Conservation (phyloP, 768 basidiomycete genomes). For the Phanerochaete sordida region DNA sequence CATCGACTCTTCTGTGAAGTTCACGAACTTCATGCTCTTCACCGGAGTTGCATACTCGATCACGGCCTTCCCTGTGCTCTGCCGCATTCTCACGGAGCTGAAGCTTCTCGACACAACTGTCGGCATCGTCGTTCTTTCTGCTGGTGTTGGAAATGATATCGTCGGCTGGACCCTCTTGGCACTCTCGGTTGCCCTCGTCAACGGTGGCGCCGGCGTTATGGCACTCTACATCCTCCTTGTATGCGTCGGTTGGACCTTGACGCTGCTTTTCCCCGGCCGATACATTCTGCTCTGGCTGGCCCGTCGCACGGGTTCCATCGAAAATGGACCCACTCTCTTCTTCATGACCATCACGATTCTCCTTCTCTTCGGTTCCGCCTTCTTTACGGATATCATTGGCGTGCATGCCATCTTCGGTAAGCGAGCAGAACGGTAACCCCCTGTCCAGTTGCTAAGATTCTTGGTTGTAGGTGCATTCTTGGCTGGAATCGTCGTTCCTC, state of each 20-base stretch:
- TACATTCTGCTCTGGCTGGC: conserved; percentile 68
- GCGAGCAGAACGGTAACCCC: conserved; percentile 3
- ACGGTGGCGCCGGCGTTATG: conserved; percentile 76
- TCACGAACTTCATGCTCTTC: conserved; percentile 93
- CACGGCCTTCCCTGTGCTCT: conserved; percentile 83
- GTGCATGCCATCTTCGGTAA: conserved; percentile 88
- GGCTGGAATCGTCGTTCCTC: conserved; percentile 77
- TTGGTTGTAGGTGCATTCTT: conserved; percentile 67
- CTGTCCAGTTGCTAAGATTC: neutral
- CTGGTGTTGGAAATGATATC: conserved; percentile 88
- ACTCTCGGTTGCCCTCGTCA: conserved; percentile 88
- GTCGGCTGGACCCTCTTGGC: conserved; percentile 80
- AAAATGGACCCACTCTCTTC: conserved; percentile 80
- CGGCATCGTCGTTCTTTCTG: conserved; percentile 88
- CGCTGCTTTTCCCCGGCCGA: conserved; percentile 69
- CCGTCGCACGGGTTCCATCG: conserved; percentile 69
- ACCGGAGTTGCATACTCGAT: conserved; percentile 89
- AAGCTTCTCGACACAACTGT: conserved; percentile 90
- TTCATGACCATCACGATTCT: conserved; percentile 88
- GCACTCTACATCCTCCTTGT: conserved; percentile 83
- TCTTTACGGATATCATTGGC: conserved; percentile 92
- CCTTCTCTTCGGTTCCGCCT: conserved; percentile 80
- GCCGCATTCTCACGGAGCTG: conserved; percentile 85
- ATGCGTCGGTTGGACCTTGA: conserved; percentile 76
- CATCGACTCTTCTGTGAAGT: conserved; percentile 61